A percentile compares a stretch with the other conserved stretches of the same genome.
Conservation (phyloP, 2,329 filamentous ascomycete species). For the Didymella pinodella region DNA sequence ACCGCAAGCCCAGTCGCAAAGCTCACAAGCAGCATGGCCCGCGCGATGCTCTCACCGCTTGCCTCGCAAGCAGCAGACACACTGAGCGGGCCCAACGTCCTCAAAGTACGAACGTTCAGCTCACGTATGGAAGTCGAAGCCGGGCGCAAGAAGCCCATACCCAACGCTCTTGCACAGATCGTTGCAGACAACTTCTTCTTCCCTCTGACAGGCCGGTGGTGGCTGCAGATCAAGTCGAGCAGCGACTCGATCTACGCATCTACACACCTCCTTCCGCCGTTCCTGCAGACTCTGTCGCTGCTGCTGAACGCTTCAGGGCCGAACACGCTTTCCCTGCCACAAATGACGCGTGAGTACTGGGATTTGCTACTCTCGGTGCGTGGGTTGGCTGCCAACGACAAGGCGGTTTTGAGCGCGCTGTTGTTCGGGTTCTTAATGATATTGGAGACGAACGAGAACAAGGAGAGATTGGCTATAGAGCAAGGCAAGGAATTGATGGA, state of each 20-base stretch:
- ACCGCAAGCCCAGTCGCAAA: conserved; percentile 68
- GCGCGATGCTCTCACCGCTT: conserved; percentile 79
- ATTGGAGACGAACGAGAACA: conserved; percentile 81
- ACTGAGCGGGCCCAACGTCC: conserved; percentile 77
- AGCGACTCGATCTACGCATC: conserved; percentile 71
- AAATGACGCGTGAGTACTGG: conserved; percentile 86
- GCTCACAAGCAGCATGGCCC: conserved; percentile 73
- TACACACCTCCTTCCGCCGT: conserved; percentile 77
- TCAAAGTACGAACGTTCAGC: conserved; percentile 91
- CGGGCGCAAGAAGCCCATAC: conserved; percentile 66
- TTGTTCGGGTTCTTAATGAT: conserved; percentile 81
- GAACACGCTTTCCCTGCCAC: conserved; percentile 75
- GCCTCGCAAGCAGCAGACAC: conserved; percentile 83
- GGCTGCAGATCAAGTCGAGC: conserved; percentile 64
- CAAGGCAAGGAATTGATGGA: conserved; percentile 82
- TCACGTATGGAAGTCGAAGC: conserved; percentile 74
- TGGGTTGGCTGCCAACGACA: conserved; percentile 61
- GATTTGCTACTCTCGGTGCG: conserved; percentile 78
- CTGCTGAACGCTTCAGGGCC: conserved; percentile 85
- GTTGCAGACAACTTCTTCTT: conserved; percentile 84
- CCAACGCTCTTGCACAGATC: conserved; percentile 80
- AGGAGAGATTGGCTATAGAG: conserved; percentile 74
- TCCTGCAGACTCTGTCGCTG: conserved; percentile 85
- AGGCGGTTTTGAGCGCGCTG: conserved; percentile 74
- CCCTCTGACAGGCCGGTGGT: conserved; percentile 82